These are phyloP conservation scores for Dactylellina cionopaga DNA, from an alignment of 2,329 filamentous ascomycete species.

Conservation along the genomic window DNA sequence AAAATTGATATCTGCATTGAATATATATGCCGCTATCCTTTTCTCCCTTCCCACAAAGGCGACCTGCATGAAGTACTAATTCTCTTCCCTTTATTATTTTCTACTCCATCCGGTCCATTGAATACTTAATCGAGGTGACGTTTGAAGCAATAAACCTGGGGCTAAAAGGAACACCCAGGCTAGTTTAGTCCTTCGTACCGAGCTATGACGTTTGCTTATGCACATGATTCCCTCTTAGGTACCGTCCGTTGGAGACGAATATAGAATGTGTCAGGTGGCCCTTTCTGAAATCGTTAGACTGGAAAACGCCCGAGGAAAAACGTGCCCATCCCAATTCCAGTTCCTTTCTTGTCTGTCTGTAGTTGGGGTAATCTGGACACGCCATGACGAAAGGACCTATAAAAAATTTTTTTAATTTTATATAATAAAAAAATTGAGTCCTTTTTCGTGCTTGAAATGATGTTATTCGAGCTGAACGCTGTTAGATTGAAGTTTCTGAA, in stretches of 20 bases:
- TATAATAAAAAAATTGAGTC: too few relatives aligned
- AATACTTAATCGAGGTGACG: too few relatives aligned
- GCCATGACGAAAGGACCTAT: slow-evolving; percentile 44
- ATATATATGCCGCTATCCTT: background rate
- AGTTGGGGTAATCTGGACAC: background rate
- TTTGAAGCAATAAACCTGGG: slow-evolving; percentile 19
- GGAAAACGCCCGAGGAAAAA: background rate
- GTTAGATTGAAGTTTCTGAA: background rate
- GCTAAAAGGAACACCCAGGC: slow-evolving; percentile 13
- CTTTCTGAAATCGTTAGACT: slow-evolving; percentile 53
- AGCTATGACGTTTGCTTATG: slow-evolving; percentile 53
- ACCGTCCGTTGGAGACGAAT: slow-evolving; percentile 52
- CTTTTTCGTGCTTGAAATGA: too few relatives aligned
- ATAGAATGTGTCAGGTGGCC: slow-evolving; percentile 52
- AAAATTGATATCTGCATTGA: background rate
- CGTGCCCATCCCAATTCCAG: background rate
- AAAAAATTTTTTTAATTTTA: too few relatives aligned
- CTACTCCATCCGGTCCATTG: too few relatives aligned
- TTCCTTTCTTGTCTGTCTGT: background rate
- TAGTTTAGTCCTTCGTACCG: slow-evolving; percentile 24
- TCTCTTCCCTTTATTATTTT: background rate
- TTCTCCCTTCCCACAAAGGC: background rate
- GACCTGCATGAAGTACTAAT: too few relatives aligned
- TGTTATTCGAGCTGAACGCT: too few relatives aligned
- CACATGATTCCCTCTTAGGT: slow-evolving; percentile 51